phyloP scores from a whole-genome alignment of 2,329 filamentous ascomycete genomes.

The Calcarisporium arbuscula region DNA sequence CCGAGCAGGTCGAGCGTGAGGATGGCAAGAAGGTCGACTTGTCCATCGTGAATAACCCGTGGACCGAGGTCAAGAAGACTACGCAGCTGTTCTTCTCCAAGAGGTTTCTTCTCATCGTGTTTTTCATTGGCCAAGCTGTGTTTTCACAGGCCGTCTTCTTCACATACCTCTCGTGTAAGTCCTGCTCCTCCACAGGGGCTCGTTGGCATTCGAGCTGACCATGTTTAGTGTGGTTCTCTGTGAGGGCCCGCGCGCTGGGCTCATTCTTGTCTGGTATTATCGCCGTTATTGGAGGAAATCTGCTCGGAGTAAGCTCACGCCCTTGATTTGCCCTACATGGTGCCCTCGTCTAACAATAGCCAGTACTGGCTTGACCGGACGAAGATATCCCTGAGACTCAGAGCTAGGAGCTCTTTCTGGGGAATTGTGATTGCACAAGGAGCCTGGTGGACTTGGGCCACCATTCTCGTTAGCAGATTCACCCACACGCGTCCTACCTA shows the following conservation, averaged over 20 bases:
- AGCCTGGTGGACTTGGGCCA: slow-evolving; percentile 68
- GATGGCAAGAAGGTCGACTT: slow-evolving; percentile 59
- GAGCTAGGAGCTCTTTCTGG: slow-evolving; percentile 50
- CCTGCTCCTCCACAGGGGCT: neutral
- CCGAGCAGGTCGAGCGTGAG: slow-evolving; percentile 55
- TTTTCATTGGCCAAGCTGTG: slow-evolving; percentile 64
- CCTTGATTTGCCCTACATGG: neutral
- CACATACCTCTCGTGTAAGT: slow-evolving; percentile 47
- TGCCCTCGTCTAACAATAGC: slow-evolving; percentile 10
- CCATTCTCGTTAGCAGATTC: slow-evolving; percentile 57
- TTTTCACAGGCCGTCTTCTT: slow-evolving; percentile 68
- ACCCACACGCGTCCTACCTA: slow-evolving; percentile 49
- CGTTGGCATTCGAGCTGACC: rapidly evolving
- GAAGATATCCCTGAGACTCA: slow-evolving; percentile 43
- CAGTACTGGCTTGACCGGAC: slow-evolving; percentile 54
- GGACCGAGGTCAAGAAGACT: slow-evolving; percentile 54
- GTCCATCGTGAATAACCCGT: slow-evolving; percentile 48
- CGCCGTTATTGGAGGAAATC: slow-evolving; percentile 58
- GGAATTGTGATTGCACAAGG: slow-evolving; percentile 53
- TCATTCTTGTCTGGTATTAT: slow-evolving; percentile 65
- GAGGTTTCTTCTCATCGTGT: slow-evolving; percentile 57
- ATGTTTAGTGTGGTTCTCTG: slow-evolving; percentile 56
- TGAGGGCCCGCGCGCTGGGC: slow-evolving; percentile 61
- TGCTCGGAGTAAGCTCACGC: slow-evolving; percentile 46
- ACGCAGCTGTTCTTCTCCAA: slow-evolving; percentile 52